Evolutionary conservation across 495 filamentous ascomycete species (phyloP), one percentile per base, ranked within the genome.

Genomic region (Podospora conica): DNA sequence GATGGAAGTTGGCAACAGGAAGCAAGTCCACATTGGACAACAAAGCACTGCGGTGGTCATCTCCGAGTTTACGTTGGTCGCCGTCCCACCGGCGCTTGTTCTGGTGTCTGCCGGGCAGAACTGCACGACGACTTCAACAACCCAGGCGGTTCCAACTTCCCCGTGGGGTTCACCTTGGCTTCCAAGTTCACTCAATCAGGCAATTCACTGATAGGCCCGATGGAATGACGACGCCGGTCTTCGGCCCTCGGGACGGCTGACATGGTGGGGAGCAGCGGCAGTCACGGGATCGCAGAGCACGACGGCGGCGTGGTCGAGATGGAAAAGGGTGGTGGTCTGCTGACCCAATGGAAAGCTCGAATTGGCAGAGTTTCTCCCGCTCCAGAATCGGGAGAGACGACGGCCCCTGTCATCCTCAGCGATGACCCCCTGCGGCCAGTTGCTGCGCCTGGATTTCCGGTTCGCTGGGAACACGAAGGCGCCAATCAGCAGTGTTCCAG

Each of bases 401-500:
- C 18, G 18, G 29, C 29, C 29, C 29, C 29, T 31, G 29, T 31
- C 29, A 31, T 31, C n/a, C 28, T 25, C 8, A 24, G 18, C 20
- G 53, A 29, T 29, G 23, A 5, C 53, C 63, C 63, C 63, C 58
- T 25, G 54, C 55, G 15, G 63, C 22, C 63, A 58, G 23, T 22
- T 20, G 54, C 28, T 58, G 63, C 55, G 63, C 63, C 63, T 58
- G 63, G 54, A 58, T 64, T 64, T 58, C 63, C 63, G 57, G 63
- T 25, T 40, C 54, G 63, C 55, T 54, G 63, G 63, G 63, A 64
- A 64, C 22, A 11, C 15, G 15, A 23, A 9, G 28, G 20, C 28
- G 28, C 63, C 63, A 64, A 64, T 58, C 63, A 64, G 55, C 54
- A 55, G 53, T n/a, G 54, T 64, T 64, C 63, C 63, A 64, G 63